These are phyloP conservation scores for Lipomyces japonicus DNA, from an alignment of 805 yeast genomes.

Conservation along the genomic window DNA sequence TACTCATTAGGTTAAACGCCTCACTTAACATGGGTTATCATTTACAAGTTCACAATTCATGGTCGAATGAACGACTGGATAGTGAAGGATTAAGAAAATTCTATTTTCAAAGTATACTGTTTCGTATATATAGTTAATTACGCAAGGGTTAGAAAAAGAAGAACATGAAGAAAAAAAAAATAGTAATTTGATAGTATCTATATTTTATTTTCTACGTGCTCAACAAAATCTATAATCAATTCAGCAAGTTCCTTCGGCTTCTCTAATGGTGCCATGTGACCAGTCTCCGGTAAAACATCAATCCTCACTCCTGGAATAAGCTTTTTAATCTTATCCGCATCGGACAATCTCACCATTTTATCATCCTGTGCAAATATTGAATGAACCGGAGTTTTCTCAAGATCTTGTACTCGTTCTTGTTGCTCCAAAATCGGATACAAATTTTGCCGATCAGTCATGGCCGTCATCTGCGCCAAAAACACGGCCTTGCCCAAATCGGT, in stretches of 20 bases:
- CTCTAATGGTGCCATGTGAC: slow-evolving; percentile 1
- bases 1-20: no score
- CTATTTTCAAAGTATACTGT: no score
- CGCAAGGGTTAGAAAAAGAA: no score
- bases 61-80: no score
- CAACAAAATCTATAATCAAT: not conserved
- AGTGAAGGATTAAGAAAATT: no score
- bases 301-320: not conserved
- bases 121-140: no score
- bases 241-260: not conserved
- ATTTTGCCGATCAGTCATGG: not conserved
- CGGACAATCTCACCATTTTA: not conserved
- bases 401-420: not conserved
- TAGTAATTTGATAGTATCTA: no score
- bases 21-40: no score
- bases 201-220: not conserved
- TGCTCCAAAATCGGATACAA: not conserved
- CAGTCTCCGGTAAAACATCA: not conserved
- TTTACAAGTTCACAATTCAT: no score
- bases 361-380: not conserved
- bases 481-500: not conserved
- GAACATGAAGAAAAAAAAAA: no score
- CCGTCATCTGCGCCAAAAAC: not conserved
- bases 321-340: not conserved
- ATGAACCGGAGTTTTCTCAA: not conserved